phyloP scores from a whole-genome alignment of 163 green algal genomes.

The Scenedesmus sp. region DNA sequence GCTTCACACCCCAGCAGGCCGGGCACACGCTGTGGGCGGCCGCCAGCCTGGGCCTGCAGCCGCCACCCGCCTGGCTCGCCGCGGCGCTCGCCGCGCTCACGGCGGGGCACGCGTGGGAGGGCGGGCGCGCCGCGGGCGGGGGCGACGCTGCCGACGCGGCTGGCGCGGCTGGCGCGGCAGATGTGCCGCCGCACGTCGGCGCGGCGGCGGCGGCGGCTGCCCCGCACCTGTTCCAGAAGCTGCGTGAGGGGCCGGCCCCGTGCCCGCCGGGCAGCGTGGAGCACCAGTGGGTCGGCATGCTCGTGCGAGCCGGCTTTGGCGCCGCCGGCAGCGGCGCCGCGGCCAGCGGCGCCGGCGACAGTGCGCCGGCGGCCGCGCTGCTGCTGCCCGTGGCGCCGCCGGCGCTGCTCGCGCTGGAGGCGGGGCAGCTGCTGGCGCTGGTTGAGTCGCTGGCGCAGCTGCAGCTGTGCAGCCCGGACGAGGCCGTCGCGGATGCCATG shows the following conservation, averaged over 20 bases:
- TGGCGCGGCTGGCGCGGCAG: background rate
- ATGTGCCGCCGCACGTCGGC: background rate
- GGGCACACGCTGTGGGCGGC: conserved; percentile 6
- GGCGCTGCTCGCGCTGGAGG: background rate
- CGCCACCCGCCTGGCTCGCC: background rate
- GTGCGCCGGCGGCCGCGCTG: background rate
- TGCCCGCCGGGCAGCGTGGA: background rate
- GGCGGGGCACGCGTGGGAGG: background rate
- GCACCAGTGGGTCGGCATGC: background rate
- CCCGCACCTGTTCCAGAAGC: conserved; percentile 1
- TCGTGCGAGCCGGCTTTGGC: background rate
- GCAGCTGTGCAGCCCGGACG: background rate
- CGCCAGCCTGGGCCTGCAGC: background rate
- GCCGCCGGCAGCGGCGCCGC: no score
- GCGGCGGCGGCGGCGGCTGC: conserved; percentile 6
- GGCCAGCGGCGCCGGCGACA: no score
- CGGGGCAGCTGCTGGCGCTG: background rate
- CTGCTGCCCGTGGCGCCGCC: background rate
- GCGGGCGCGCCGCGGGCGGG: no score
- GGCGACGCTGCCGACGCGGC: background rate
- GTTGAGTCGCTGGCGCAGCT: background rate
- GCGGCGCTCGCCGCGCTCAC: background rate
- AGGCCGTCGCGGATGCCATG: background rate
- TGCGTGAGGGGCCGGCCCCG: conserved; percentile 1
- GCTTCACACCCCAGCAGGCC: background rate